Conservation (phyloP, 192 early-diverging fungal genomes). For the Mortierella claussenii region DNA sequence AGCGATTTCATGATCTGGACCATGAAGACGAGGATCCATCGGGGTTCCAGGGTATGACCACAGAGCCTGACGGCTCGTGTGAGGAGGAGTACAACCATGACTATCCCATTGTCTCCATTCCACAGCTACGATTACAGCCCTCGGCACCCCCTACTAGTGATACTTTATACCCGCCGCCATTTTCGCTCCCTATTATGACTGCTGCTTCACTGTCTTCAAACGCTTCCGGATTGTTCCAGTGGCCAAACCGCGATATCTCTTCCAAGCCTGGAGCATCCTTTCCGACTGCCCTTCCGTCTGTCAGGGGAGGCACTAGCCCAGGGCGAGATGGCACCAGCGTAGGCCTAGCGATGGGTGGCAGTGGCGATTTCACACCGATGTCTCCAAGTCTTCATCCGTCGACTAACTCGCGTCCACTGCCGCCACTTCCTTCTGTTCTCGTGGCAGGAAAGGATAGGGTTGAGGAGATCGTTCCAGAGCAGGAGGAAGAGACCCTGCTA, state of each 20-base stretch:
- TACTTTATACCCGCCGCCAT: no score
- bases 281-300: not conserved
- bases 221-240: slow-evolving; percentile 11
- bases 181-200: no score
- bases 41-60: not conserved
- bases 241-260: slow-evolving; percentile 27
- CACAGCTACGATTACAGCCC: slow-evolving; percentile 4
- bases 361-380: no score
- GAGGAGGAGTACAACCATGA: slow-evolving; percentile 18
- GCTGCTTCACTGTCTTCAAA: no score
- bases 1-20: not conserved
- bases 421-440: not conserved
- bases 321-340: no score
- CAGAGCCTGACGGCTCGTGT: slow-evolving; percentile 10
- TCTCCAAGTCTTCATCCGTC: no score
- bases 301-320: not conserved
- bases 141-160: no score
- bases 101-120: slow-evolving; percentile 15
- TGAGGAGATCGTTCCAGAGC: no score
- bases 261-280: not conserved
- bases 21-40: no score
- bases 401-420: not conserved
- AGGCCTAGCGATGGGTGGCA: no score
- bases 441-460: no score
- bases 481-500: no score